Evolutionary conservation across 2,329 filamentous ascomycete genomes (phyloP).

Genomic region (Gaeumannomyces tritici): DNA sequence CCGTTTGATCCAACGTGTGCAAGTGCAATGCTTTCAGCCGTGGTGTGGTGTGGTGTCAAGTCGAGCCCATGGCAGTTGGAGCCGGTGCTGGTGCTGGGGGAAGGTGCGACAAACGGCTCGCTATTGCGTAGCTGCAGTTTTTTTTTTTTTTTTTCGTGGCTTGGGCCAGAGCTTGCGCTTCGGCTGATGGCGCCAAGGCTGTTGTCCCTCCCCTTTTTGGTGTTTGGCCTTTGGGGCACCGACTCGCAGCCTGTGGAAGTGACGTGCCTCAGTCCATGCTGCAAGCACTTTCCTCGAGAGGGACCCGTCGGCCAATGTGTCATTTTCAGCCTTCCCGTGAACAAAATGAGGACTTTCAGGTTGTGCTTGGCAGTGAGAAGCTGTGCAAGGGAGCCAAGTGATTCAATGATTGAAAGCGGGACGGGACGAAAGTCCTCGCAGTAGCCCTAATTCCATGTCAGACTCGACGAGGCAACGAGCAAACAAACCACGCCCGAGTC

Average conservation of each 20-base stretch:
- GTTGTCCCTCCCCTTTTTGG: neutral
- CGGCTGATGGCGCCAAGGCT: too few relatives aligned
- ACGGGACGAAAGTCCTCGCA: neutral
- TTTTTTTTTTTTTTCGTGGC: too few relatives aligned
- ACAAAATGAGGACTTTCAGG: neutral
- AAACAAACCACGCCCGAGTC: neutral
- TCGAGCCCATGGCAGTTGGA: neutral
- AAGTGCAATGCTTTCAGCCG: too few relatives aligned
- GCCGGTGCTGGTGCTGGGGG: too few relatives aligned
- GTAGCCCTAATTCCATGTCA: neutral
- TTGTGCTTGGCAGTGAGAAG: neutral
- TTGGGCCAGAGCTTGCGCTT: neutral
- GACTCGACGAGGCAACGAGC: neutral
- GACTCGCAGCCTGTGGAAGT: too few relatives aligned
- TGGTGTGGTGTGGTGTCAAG: neutral
- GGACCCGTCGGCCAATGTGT: too few relatives aligned
- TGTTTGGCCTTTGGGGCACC: too few relatives aligned
- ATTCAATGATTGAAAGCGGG: neutral
- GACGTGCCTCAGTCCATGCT: too few relatives aligned
- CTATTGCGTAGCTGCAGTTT: too few relatives aligned
- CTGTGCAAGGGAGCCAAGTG: neutral
- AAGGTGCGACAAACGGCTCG: neutral
- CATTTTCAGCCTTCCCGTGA: too few relatives aligned
- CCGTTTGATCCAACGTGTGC: too few relatives aligned
- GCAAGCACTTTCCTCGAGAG: too few relatives aligned